Evolutionary conservation across 345 rosid genomes (phyloP).

Genomic region (Rhodamnia argentea): DNA sequence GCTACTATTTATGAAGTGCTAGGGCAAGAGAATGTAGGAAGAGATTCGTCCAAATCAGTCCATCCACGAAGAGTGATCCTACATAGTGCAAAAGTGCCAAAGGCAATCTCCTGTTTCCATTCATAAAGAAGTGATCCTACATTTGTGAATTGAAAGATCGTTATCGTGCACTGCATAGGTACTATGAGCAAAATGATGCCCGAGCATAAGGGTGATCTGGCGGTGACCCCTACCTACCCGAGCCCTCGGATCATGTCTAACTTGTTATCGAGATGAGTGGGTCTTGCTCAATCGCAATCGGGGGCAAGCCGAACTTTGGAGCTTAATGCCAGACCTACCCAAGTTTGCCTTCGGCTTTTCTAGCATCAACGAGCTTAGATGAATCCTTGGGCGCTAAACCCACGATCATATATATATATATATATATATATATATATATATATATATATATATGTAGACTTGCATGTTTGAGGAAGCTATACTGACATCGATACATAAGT

Average conservation of each 20-base stretch:
- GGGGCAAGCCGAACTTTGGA: not conserved
- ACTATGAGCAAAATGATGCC: not conserved
- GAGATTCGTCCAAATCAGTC: not conserved
- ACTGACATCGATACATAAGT: not conserved
- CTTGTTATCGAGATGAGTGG: not conserved
- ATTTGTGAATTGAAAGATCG: not conserved
- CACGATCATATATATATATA: not conserved
- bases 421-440: not conserved
- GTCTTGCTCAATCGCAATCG: not conserved
- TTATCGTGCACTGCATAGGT: not conserved
- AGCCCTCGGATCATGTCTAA: not conserved
- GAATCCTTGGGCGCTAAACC: not conserved
- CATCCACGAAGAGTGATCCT: not conserved
- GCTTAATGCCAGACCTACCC: not conserved
- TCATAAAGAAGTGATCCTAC: not conserved
- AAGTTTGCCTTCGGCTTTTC: not conserved
- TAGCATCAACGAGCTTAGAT: not conserved
- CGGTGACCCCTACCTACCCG: not conserved
- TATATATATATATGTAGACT: not conserved
- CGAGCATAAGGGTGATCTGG: not conserved
- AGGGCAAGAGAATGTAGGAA: not conserved
- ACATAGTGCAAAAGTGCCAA: not conserved
- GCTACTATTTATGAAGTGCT: not conserved
- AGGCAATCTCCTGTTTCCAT: not conserved
- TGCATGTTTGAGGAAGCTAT: not conserved